Evolutionary conservation across 106 monocot species (phyloP).

Genomic region (Hemerocallis citrina): DNA sequence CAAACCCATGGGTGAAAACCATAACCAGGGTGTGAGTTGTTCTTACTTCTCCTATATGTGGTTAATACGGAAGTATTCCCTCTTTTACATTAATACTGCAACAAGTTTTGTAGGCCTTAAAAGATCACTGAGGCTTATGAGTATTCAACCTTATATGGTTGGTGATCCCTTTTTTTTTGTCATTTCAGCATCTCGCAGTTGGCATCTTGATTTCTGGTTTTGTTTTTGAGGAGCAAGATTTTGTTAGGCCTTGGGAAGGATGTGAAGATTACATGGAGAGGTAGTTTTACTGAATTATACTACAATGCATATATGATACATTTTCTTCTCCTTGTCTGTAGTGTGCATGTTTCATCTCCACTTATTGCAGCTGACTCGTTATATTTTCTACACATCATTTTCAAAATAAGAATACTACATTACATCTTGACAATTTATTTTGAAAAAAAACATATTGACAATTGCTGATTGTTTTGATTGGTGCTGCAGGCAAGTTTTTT

Average conservation of each 20-base stretch:
- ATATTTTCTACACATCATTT: too few species aligned
- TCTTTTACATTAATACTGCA: not conserved
- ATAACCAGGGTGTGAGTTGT: slow-evolving; percentile 93
- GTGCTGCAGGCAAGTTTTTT: too few species aligned
- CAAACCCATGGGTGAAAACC: slow-evolving; percentile 73
- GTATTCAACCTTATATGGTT: slow-evolving; percentile 6
- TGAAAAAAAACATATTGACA: too few species aligned
- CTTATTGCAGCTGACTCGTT: too few species aligned
- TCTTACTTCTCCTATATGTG: slow-evolving; percentile 1
- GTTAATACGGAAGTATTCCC: not conserved
- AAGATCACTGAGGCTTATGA: not conserved
- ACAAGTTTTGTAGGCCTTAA: slow-evolving; percentile 1
- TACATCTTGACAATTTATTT: too few species aligned
- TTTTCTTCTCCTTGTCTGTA: too few species aligned
- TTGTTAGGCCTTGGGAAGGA: slow-evolving; percentile 78
- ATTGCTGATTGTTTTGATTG: too few species aligned
- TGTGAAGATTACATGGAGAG: slow-evolving; percentile 66
- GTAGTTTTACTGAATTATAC: too few species aligned
- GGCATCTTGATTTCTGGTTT: slow-evolving; percentile 85
- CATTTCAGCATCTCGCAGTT: slow-evolving; percentile 84
- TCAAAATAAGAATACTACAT: too few species aligned
- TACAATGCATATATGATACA: too few species aligned
- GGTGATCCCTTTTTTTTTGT: slow-evolving; percentile 4
- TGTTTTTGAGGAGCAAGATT: slow-evolving; percentile 80
- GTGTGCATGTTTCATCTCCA: too few species aligned